Percentiles rank a stretch among this genome's conserved stretches.
Conservation (phyloP, 495 filamentous ascomycete genomes). For the Penicillium turbatum region DNA sequence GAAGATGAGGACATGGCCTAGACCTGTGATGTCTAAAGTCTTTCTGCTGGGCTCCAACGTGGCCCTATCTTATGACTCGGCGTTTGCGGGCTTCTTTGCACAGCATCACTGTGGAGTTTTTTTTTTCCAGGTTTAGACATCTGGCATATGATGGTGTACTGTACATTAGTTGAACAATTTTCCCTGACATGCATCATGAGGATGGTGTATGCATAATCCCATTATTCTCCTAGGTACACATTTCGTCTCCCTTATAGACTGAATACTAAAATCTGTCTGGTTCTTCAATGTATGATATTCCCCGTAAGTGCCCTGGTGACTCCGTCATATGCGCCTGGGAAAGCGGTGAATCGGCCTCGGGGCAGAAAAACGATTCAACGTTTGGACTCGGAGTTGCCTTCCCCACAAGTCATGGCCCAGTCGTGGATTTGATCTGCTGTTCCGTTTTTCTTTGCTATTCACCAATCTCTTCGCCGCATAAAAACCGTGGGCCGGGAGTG, state of each 20-base stretch:
- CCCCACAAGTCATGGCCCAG: conserved; percentile 8
- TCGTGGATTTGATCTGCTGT: conserved; percentile 1
- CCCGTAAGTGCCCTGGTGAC: conserved; percentile 1
- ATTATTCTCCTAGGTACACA: background rate
- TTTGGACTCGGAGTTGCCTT: conserved; percentile 3
- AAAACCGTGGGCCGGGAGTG: background rate
- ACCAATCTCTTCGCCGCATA: background rate
- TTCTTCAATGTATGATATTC: background rate
- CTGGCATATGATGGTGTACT: conserved; percentile 35
- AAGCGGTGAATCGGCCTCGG: conserved; percentile 8
- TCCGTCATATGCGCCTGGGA: background rate
- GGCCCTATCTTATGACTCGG: conserved; percentile 18
- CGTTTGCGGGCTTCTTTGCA: conserved; percentile 25
- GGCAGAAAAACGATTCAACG: conserved; percentile 11
- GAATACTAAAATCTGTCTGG: background rate
- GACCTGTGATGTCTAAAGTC: conserved; percentile 18
- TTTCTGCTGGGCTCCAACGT: conserved; percentile 8
- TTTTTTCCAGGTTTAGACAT: conserved; percentile 21
- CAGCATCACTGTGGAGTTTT: conserved; percentile 43
- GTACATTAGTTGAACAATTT: conserved; percentile 37
- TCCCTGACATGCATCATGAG: conserved; percentile 2
- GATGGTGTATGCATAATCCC: conserved; percentile 5
- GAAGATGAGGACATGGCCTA: conserved; percentile 60
- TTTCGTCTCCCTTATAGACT: background rate
- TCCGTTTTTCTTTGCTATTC: background rate